Evolutionary conservation across 345 rosid species (phyloP), one percentile per base, ranked within the genome.

Genomic region (Theobroma cacao): DNA sequence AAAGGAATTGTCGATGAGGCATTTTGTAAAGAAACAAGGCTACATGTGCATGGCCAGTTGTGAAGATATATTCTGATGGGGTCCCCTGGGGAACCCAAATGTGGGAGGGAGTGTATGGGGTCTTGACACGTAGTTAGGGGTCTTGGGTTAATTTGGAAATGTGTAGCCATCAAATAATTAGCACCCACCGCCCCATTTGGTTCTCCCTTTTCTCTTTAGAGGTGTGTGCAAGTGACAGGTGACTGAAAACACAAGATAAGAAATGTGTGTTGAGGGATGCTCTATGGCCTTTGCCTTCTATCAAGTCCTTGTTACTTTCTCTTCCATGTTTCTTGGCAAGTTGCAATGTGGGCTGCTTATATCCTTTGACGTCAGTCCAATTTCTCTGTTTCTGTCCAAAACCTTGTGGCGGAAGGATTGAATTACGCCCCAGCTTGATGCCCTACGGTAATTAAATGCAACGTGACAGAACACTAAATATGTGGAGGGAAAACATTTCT

Each of bases 231-330:
- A 22, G 81, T 79, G 62, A 71, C 28, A 31, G 52, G 24, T 41
- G 64, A 11, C 24, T 30, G 33, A 14, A 17, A 38, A 20, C 10
- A 15, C n/a, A 75, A 8, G 85, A 87, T 85, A 78, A 85, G 86
- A 81, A 33, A 70, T 76, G 85, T 64, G 85, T 58, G 88, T 82
- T 81, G 77, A 77, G 83, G 85, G 82, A 76, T 82, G 83, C 79
- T 59, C 69, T 50, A n/a, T 56, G 68, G 74, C 31, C 40, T 52
- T 45, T 59, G 17, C 61, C 34, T 59, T 11, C 62, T n/a, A n/a
- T 9, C 1, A 22, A 0, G 12, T 45, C 55, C 6, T 43, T 41
- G 12, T 7, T 24, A 9, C 56, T 72, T 40, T 59, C 55, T 53
- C 30, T 48, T 80, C 80, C 85, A 73, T 78, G 78, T 53, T 87